A percentile compares a stretch with the other conserved stretches of the same genome.
Evolutionary conservation across 345 rosid genomes (phyloP).

Genomic region (Eucalyptus sideroxylon): DNA sequence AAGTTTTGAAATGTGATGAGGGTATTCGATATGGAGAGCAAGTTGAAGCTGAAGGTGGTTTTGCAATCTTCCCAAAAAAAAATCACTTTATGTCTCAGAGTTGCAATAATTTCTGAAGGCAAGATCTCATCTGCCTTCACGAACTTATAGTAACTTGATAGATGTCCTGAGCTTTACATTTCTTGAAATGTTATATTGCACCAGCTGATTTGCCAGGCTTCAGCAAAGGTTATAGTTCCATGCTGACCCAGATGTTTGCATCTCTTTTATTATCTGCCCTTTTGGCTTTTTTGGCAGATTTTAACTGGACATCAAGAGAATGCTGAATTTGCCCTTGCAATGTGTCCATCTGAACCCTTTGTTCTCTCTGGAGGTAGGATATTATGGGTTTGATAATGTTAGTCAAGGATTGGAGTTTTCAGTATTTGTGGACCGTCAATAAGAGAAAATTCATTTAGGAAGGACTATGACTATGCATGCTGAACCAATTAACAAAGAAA

Average conservation of each 20-base stretch:
- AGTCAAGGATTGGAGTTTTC: background rate
- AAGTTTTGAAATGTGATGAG: background rate
- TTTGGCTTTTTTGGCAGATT: constrained; percentile 33
- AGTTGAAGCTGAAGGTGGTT: background rate
- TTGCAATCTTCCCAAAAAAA: background rate
- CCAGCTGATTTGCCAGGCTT: background rate
- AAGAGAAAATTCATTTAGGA: background rate
- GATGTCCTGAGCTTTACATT: background rate
- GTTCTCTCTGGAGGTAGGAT: constrained; percentile 97
- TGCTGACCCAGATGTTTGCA: background rate
- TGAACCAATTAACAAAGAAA: background rate
- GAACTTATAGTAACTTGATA: background rate
- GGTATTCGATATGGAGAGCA: background rate
- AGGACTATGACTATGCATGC: background rate
- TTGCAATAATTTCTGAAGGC: background rate
- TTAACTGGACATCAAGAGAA: constrained; percentile 97
- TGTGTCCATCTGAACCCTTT: constrained; percentile 96
- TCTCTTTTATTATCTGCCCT: background rate
- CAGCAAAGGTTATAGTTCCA: background rate
- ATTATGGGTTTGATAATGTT: background rate
- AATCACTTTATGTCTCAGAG: background rate
- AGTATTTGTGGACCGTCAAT: background rate
- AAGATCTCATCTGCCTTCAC: background rate
- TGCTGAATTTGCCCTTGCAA: constrained; percentile 99
- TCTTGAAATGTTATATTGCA: background rate